Percentiles rank a stretch among this genome's conserved stretches.
These are phyloP conservation scores for Arabidopsis arenosa DNA, from an alignment of 345 rosid genomes.

Conservation along the genomic window DNA sequence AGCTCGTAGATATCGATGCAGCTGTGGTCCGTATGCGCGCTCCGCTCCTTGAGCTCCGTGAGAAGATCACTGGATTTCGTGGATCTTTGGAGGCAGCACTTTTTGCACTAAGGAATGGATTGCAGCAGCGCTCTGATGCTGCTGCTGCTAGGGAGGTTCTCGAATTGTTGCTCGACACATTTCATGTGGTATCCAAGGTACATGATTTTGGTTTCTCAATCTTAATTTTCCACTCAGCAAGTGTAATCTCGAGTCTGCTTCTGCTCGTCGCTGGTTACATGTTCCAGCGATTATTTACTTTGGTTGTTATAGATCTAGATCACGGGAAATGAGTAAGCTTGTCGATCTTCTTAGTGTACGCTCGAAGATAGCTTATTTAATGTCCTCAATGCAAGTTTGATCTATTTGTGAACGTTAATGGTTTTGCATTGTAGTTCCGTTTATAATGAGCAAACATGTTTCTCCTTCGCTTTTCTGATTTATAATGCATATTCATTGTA, in stretches of 20 bases:
- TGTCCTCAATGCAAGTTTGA: neutral
- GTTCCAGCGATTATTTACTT: neutral
- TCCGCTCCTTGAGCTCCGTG: conserved; percentile 84
- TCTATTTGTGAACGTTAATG: conserved; percentile 9
- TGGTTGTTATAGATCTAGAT: conserved; percentile 20
- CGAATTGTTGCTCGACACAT: conserved; percentile 85
- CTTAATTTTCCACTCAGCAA: neutral
- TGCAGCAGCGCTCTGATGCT: conserved; percentile 95
- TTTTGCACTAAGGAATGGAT: conserved; percentile 68
- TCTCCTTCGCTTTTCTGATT: neutral
- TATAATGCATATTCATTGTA: neutral
- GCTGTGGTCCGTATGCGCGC: conserved; percentile 98
- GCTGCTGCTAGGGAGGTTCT: conserved; percentile 85
- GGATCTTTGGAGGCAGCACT: conserved; percentile 74
- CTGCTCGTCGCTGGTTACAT: conserved; percentile 4
- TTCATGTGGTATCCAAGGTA: conserved; percentile 97
- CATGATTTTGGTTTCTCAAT: conserved; percentile 9
- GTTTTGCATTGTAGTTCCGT: conserved; percentile 12
- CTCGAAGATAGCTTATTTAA: conserved; percentile 2
- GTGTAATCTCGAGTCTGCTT: neutral
- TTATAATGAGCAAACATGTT: neutral
- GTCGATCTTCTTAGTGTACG: conserved; percentile 8
- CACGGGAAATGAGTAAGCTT: conserved; percentile 6
- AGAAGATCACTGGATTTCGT: conserved; percentile 85
- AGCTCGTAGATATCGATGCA: conserved; percentile 92